Evolutionary conservation across 805 yeast species (phyloP), one percentile per base, ranked within the genome.

Genomic region (Kockiozyma suomiensis): DNA sequence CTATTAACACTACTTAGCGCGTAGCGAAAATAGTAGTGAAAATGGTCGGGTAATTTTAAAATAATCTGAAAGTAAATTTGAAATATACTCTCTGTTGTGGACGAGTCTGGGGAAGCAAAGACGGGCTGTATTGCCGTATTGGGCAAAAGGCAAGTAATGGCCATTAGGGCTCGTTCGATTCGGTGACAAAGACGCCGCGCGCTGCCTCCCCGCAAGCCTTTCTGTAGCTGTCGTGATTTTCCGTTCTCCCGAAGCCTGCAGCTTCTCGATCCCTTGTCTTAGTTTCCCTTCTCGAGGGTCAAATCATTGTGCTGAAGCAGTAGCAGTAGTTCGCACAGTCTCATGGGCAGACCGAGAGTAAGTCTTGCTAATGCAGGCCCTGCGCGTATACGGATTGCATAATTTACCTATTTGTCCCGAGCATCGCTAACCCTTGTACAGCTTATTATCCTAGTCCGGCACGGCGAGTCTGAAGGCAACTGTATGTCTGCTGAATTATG

Each of bases 391-490:
- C n/a, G n/a, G n/a, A n/a, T n/a, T n/a, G n/a, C n/a, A n/a, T n/a
- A n/a, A n/a, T n/a, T n/a, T n/a, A n/a, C n/a, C n/a, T n/a, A n/a
- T n/a, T n/a, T n/a, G n/a, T n/a, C n/a, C n/a, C n/a, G n/a, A n/a
- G n/a, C n/a, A 15, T 19, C 7, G 23, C 37, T 40, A 26, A 25
- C 54, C 25, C 32, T n/a, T 13, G 17, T 19, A 17, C 41, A 83
- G 84, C 78, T 91, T 33, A 90, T 92, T 28, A 77, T 92, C 53
- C 78, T 92, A 28, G 85, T 92, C 12, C 84, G 97, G 65, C 97
- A 92, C 71, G 97, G 97, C 26, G 97, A 92, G 70, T 87, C 94
- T 4, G 96, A 89, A 70, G 96, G 97, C 7, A 92, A 92, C 74
- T 83, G 80, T 64, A 58, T 30, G 73, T 59, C 17, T 10, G 26